Base-by-base conservation (phyloP, 2,329 filamentous ascomycete species). In the Geosmithia putterillii region DNA sequence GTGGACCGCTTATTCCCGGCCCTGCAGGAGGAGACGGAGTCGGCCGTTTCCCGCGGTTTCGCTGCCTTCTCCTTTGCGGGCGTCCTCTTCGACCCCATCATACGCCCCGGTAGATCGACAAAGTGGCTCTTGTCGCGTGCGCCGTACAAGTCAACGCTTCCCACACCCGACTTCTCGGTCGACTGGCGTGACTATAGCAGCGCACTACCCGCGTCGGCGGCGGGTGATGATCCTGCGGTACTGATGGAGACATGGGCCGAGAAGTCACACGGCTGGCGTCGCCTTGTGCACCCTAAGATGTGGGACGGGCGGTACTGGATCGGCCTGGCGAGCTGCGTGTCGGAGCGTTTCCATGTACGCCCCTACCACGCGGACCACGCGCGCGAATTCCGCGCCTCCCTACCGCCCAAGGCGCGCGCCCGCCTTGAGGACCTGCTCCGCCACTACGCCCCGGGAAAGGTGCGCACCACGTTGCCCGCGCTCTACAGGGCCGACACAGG, bases 271-370 rank as follows among this genome's bases (percentile, higher is more conserved):
- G 51, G 52, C 2, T 45, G 50, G 18, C 42, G 48, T 3, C 51
- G 49, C n/a, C 49, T 52, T 32, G 43, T 41, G 19, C 42, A 50
- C 18, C 37, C 53, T 12, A 54, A 55, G 40, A 55, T 72, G 43
- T 83, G 70, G 61, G 79, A 83, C 55, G 73, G 75, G 0, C 73
- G 79, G 2, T 82, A 71, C 57, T 83, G 79, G 79, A 57, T 81
- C 22, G 28, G 22, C 20, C 39, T 41, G 9, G 25, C 39, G 20
- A 41, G 39, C 39, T 22, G 39, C 39, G 39, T 41, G 12, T 18
- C 19, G 4, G 39, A 41, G 9, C 22, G 44, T 18, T 58, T 73
- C 15, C 54, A 60, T 17, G 48, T 78, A 2, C 63, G 62, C 28
- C 74, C 74, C 0, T 70, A 73, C 49, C 54, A 61, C 2, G 48